Percentiles rank a stretch among this genome's conserved stretches.
These are phyloP conservation scores for Iris pallida DNA, from an alignment of 116 monocot species.

Conservation along the genomic window DNA sequence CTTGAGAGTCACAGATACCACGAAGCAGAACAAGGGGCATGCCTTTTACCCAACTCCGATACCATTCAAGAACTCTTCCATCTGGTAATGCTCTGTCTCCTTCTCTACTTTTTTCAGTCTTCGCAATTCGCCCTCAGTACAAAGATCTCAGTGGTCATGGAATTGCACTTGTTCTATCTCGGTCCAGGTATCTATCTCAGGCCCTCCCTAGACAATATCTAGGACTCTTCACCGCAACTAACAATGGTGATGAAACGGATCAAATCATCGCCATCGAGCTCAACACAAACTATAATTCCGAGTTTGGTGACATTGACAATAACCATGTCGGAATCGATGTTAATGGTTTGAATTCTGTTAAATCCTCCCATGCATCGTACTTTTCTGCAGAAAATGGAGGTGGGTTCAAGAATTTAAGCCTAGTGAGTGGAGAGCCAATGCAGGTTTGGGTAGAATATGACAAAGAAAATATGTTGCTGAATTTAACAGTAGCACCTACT, in stretches of 20 bases:
- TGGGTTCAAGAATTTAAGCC: conserved; percentile 27
- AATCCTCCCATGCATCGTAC: conserved; percentile 22
- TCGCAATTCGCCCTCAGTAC: conserved; percentile 42
- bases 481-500: conserved; percentile 43
- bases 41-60: conserved; percentile 28
- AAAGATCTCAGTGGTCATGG: conserved; percentile 42
- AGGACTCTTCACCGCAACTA: conserved; percentile 32
- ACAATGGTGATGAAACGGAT: conserved; percentile 26
- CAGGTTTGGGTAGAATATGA: conserved; percentile 65
- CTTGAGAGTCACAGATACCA: conserved; percentile 34
- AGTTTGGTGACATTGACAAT: conserved; percentile 37
- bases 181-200: conserved; percentile 25
- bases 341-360: conserved; percentile 24
- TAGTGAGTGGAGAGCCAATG: conserved; percentile 44
- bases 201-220: conserved; percentile 40
- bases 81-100: conserved; percentile 24
- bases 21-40: conserved; percentile 26
- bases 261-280: conserved; percentile 44
- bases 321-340: conserved; percentile 60
- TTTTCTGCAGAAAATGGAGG: background rate
- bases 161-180: conserved; percentile 48
- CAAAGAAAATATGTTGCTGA: conserved; percentile 25
- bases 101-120: conserved; percentile 32
- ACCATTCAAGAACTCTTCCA: conserved; percentile 13
- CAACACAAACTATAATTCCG: conserved; percentile 26